Base-by-base conservation (phyloP, 176 grass and related monocot genomes). In the Oryza punctata region DNA sequence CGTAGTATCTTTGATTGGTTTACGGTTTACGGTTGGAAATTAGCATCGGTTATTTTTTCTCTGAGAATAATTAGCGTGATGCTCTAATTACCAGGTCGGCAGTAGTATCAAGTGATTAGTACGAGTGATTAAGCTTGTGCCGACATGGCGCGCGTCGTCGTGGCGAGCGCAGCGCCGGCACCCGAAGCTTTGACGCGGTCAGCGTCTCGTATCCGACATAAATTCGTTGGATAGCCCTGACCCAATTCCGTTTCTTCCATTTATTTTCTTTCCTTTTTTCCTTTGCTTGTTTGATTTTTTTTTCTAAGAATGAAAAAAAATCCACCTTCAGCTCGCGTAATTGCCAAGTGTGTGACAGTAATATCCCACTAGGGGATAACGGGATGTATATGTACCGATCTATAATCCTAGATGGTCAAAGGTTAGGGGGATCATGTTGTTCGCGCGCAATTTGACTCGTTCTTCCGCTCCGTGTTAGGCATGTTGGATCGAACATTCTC, bases 101-200 rank as follows among this genome's bases (percentile, higher is more conserved):
- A 74, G 18, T 27, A 1, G 18, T n/a, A 1, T 5, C 59, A 45
- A 57, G 29, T 72, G 52, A 57, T 57, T 57, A 57, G 50, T 9
- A 57, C 19, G 19, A 57, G 50, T 60, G 67, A 6, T 29, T 10
- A 46, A 57, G 80, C 57, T 82, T 11, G 28, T 40, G 81, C 81
- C 81, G 70, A 74, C 80, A 82, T 74, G 18, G 52, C 26, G 57
- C 21, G 0, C 57, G 57, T 24, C 19, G 52, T 57, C 52, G n/a
- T 61, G 57, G 57, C 57, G 9, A 61, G 57, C 57, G 57, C 57
- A 61, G 21, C 57, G 57, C 57, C 32, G 40, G 57, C 57, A 33
- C 69, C 69, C 46, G 46, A 30, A 7, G 27, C 10, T 12, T 72
- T 90, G 78, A 90, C 83, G 9, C 14, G 27, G 83, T 86, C 78